A percentile compares a stretch with the other conserved stretches of the same genome.
phyloP scores from a whole-genome alignment of 768 basidiomycete species.

The Obba rivulosa region DNA sequence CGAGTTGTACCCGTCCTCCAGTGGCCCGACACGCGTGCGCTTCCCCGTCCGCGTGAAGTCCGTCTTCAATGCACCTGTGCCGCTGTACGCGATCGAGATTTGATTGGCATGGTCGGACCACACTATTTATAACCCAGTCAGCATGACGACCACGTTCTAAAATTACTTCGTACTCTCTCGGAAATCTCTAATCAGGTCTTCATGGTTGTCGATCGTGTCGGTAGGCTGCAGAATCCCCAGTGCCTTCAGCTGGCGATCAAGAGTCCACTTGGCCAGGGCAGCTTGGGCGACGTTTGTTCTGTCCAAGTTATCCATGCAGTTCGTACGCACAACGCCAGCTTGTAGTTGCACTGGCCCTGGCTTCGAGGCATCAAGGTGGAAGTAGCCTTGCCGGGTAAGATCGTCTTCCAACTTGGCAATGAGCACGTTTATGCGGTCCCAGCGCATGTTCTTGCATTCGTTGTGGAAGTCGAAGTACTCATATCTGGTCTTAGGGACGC shows the following conservation, averaged over 20 bases:
- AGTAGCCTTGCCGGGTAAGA: slow-evolving; percentile 69
- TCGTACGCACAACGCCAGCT: slow-evolving; percentile 79
- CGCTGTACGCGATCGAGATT: slow-evolving; percentile 87
- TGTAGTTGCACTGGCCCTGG: slow-evolving; percentile 54
- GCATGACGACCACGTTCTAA: neutral
- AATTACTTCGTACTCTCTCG: slow-evolving; percentile 65
- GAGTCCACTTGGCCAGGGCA: slow-evolving; percentile 79
- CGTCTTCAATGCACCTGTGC: slow-evolving; percentile 93
- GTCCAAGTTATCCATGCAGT: slow-evolving; percentile 97
- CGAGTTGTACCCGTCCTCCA: slow-evolving; percentile 87
- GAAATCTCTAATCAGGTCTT: slow-evolving; percentile 75
- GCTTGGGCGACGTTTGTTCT: slow-evolving; percentile 97
- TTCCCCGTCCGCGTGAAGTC: slow-evolving; percentile 95
- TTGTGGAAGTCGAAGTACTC: slow-evolving; percentile 97
- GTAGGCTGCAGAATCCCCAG: slow-evolving; percentile 66
- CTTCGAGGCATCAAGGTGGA: slow-evolving; percentile 54
- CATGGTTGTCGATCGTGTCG: slow-evolving; percentile 78
- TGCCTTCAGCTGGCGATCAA: slow-evolving; percentile 71
- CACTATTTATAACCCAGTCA: slow-evolving; percentile 45
- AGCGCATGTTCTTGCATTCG: slow-evolving; percentile 92
- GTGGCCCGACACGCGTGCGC: slow-evolving; percentile 69
- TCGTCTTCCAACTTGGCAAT: slow-evolving; percentile 73
- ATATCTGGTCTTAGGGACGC: slow-evolving; percentile 70
- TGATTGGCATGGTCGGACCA: slow-evolving; percentile 97
- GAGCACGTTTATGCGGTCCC: slow-evolving; percentile 84